Percentiles rank a stretch among this genome's conserved stretches.
Conservation (phyloP, 2,329 filamentous ascomycete genomes). For the Dichotomopilus funicola region DNA sequence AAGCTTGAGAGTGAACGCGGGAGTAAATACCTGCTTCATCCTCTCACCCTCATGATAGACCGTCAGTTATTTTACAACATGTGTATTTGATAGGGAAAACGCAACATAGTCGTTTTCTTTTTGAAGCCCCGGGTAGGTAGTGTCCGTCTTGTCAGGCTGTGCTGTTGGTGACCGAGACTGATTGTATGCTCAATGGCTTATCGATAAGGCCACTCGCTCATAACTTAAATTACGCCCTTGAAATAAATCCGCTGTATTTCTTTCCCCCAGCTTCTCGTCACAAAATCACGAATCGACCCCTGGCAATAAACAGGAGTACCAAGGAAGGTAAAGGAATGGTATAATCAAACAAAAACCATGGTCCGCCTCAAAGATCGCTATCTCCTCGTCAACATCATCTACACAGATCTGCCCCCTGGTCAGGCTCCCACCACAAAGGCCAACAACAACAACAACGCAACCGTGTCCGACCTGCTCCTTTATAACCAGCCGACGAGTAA, state of each 20-base stretch:
- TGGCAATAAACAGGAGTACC: background rate
- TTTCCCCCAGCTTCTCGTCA: too few relatives aligned
- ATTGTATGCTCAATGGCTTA: background rate
- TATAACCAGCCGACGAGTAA: constrained; percentile 75
- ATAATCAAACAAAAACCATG: constrained; percentile 46
- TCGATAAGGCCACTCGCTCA: background rate
- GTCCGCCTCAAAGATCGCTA: constrained; percentile 96
- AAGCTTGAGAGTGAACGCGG: too few relatives aligned
- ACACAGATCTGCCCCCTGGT: constrained; percentile 53
- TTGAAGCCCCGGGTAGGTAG: too few relatives aligned
- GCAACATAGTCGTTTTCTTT: too few relatives aligned
- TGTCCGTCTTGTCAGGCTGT: too few relatives aligned
- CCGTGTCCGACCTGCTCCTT: constrained; percentile 55
- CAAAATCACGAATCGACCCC: background rate
- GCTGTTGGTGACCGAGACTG: background rate
- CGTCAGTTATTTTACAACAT: too few relatives aligned
- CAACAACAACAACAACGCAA: constrained; percentile 16
- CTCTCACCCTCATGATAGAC: too few relatives aligned
- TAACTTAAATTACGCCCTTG: background rate
- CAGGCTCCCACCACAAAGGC: constrained; percentile 18
- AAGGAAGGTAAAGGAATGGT: background rate
- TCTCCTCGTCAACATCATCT: constrained; percentile 88
- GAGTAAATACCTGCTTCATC: too few relatives aligned
- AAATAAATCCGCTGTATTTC: background rate
- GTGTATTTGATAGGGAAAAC: too few relatives aligned